Evolutionary conservation across 768 basidiomycete species (phyloP).

Genomic region (Krasilnikovozyma curviuscula): DNA sequence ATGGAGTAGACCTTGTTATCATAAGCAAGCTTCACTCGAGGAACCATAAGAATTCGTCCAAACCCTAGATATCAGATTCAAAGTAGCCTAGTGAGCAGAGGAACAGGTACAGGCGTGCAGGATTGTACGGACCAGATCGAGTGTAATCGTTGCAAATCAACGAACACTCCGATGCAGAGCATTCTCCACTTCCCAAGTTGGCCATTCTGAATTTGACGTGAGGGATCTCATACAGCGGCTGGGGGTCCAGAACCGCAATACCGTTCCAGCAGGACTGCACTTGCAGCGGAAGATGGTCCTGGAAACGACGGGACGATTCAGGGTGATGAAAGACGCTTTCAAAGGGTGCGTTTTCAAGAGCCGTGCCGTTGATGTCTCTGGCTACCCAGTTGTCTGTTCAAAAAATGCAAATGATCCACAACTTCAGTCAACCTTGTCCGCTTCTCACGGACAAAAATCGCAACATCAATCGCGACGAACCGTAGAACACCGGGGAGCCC

Average conservation of each 20-base stretch:
- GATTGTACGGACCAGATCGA: background rate
- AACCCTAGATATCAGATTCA: constrained; percentile 67
- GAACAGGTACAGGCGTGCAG: background rate
- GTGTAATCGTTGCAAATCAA: constrained; percentile 53
- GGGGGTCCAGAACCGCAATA: constrained; percentile 83
- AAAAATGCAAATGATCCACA: too few relatives aligned
- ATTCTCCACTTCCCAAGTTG: constrained; percentile 63
- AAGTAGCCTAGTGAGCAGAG: background rate
- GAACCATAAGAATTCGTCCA: constrained; percentile 93
- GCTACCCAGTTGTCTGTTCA: constrained; percentile 50
- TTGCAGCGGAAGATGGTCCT: constrained; percentile 78
- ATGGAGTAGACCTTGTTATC: constrained; percentile 84
- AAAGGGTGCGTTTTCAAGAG: constrained; percentile 92
- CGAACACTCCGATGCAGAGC: constrained; percentile 86
- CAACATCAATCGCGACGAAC: too few relatives aligned
- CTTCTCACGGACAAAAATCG: too few relatives aligned
- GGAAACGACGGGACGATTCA: constrained; percentile 59
- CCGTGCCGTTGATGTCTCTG: constrained; percentile 94
- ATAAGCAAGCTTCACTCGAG: constrained; percentile 87
- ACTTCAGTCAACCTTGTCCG: too few relatives aligned
- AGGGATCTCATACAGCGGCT: constrained; percentile 78
- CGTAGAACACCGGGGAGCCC: constrained; percentile 81
- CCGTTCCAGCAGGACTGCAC: constrained; percentile 99
- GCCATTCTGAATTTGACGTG: constrained; percentile 96
- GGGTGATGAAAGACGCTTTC: constrained; percentile 79